Evolutionary conservation across 2,329 filamentous ascomycete genomes (phyloP), one percentile per base, ranked within the genome.

Genomic region (Penicillium sp.): DNA sequence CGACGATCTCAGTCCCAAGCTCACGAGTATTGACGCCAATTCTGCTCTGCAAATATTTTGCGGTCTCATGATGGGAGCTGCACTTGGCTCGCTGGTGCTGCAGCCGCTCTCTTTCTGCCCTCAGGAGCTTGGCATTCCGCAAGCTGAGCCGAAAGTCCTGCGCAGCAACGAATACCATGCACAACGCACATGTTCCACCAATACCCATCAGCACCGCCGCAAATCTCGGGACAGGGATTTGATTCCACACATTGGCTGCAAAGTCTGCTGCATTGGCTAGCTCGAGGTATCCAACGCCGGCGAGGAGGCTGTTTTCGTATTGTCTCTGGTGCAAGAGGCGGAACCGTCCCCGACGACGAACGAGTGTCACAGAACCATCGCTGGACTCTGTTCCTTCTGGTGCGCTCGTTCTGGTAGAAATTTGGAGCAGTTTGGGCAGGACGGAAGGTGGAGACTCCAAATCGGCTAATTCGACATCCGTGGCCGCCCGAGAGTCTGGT

Each of bases 241-340:
- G 52, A 52, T 81, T 81, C 75, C 76, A 81, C 1, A 81, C 72
- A 46, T 81, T 81, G 47, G 78, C 78, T 0, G 78, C 76, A 46
- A 81, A 81, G 54, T 81, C 78, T 2, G 73, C 72, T 0, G 76
- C 76, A 55, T 81, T 81, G 45, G 75, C 75, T 2, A 80, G 66
- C 50, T 81, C 78, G 13, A 81, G 72, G 41, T 76, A 75, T 0
- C 76, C 79, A 1, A 79, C 68, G 9, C 67, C 60, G 0, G 60
- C 56, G 7, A 73, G 62, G 3, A 74, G 61, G 45, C 57, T 64
- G 44, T 67, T 67, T 24, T 55, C 55, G 37, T 65, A 64, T 51
- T 66, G 63, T 54, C 69, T 48, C 18, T 62, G 62, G 40, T 55
- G 54, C 7, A 56, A 36, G 3, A 63, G 52, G 8, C 43, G 54